phyloP scores from a whole-genome alignment of 192 early-diverging fungal genomes.

The Coemansia sp. region DNA sequence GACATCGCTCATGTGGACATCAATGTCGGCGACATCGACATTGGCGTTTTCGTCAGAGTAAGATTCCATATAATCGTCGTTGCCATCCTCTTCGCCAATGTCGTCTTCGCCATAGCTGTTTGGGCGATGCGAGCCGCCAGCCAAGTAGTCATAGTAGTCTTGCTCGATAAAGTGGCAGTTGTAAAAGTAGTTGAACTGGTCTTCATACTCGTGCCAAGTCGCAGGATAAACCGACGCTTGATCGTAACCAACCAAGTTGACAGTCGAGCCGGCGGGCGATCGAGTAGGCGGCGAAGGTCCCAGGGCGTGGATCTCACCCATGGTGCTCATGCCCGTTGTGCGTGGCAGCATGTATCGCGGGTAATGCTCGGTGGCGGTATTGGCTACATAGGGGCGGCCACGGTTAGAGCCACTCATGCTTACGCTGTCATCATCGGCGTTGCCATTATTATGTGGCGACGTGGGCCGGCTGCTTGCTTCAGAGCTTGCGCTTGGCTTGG shows the following conservation, averaged over 20 bases:
- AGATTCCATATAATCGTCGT: background rate
- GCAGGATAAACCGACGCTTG: constrained; percentile 38
- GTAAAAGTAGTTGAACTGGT: constrained; percentile 58
- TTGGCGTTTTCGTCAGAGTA: constrained; percentile 15
- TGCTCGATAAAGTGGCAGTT: constrained; percentile 57
- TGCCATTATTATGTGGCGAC: background rate
- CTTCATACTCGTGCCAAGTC: constrained; percentile 56
- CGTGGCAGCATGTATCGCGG: constrained; percentile 51
- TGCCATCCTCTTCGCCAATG: background rate
- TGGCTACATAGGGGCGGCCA: background rate
- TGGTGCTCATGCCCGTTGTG: constrained; percentile 52
- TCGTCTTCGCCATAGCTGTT: constrained; percentile 16
- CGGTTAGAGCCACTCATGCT: background rate
- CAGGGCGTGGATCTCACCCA: constrained; percentile 55
- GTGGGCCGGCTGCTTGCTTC: background rate
- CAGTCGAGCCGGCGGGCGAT: constrained; percentile 16
- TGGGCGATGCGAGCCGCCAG: constrained; percentile 9
- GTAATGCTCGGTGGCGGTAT: constrained; percentile 13
- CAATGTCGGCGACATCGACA: constrained; percentile 12
- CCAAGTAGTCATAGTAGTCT: constrained; percentile 51
- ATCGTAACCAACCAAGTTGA: constrained; percentile 22
- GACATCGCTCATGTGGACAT: constrained; percentile 20
- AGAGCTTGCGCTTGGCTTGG: background rate
- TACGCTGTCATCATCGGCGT: background rate
- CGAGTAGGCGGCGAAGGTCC: constrained; percentile 17